These are phyloP conservation scores for Fragaria iinumae DNA, from an alignment of 306 rosid species.

Conservation along the genomic window DNA sequence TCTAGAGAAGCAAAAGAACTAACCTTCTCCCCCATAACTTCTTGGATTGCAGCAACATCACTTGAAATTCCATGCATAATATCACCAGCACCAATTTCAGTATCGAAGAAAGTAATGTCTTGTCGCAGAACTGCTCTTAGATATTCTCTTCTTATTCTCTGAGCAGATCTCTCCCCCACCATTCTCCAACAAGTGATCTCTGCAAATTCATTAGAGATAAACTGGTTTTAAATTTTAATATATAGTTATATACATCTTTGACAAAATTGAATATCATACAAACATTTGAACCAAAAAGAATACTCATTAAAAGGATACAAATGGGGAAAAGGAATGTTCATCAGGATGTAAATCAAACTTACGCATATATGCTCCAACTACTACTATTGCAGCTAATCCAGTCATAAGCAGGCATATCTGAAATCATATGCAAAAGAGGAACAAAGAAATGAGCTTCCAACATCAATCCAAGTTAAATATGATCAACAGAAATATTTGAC, in stretches of 20 bases:
- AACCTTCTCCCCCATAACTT: slow-evolving; percentile 97
- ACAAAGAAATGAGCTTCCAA: background rate
- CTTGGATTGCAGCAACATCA: slow-evolving; percentile 93
- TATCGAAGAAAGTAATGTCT: slow-evolving; percentile 68
- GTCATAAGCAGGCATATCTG: slow-evolving; percentile 73
- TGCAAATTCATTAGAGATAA: slow-evolving; percentile 38
- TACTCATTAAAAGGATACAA: background rate
- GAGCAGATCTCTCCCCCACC: slow-evolving; percentile 86
- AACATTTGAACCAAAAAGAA: background rate
- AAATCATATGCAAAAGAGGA: slow-evolving; percentile 23
- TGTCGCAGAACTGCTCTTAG: slow-evolving; percentile 75
- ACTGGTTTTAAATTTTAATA: background rate
- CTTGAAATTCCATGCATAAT: slow-evolving; percentile 93
- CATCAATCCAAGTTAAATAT: background rate
- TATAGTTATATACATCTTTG: background rate
- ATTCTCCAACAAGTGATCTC: slow-evolving; percentile 94
- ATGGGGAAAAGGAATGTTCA: background rate
- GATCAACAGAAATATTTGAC: background rate
- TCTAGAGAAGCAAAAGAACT: background rate
- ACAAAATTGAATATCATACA: background rate
- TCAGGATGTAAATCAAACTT: slow-evolving; percentile 27
- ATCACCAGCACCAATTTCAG: slow-evolving; percentile 62
- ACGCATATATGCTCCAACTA: slow-evolving; percentile 84
- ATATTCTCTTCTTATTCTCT: slow-evolving; percentile 72
- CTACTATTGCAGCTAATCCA: slow-evolving; percentile 63